These are phyloP conservation scores for Leccinum imitatum DNA, from an alignment of 768 basidiomycete genomes.

Conservation along the genomic window DNA sequence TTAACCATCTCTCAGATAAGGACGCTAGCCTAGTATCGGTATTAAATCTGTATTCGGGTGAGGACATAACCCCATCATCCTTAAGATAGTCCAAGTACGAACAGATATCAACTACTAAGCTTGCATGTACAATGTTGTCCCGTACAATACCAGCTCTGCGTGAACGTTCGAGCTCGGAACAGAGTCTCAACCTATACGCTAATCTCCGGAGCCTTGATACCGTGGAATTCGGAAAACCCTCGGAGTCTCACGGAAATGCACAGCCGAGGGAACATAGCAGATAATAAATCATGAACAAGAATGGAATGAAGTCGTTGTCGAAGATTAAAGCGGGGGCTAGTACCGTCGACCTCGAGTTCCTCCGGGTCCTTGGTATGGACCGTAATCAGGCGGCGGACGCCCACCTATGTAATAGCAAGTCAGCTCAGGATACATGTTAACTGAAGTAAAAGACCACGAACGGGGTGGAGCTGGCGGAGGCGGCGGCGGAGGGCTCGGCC, in stretches of 20 bases:
- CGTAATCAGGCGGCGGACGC: conserved; percentile 82
- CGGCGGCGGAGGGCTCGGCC: conserved; percentile 59
- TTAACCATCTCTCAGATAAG: no score
- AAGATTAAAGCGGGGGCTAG: conserved; percentile 19
- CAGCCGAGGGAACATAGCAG: conserved; percentile 1
- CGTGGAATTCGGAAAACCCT: background rate
- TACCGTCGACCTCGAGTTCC: conserved; percentile 44
- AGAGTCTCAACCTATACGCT: background rate
- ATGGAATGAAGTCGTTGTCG: background rate
- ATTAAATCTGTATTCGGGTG: background rate
- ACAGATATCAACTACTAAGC: background rate
- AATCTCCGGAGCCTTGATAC: background rate
- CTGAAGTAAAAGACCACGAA: conserved; percentile 9
- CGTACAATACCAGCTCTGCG: background rate
- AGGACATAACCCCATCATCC: no score
- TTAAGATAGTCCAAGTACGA: background rate
- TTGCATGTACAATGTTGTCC: background rate
- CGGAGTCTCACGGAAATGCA: conserved; percentile 1
- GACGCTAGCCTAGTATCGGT: no score
- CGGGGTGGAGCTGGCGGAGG: conserved; percentile 51
- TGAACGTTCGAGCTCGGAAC: background rate
- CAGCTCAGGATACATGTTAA: conserved; percentile 2
- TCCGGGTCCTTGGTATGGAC: conserved; percentile 80
- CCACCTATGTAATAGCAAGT: conserved; percentile 41
- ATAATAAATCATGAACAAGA: conserved; percentile 21